phyloP scores from a whole-genome alignment of 2,329 filamentous ascomycete genomes.

The Ceratocystis cacaofunesta region DNA sequence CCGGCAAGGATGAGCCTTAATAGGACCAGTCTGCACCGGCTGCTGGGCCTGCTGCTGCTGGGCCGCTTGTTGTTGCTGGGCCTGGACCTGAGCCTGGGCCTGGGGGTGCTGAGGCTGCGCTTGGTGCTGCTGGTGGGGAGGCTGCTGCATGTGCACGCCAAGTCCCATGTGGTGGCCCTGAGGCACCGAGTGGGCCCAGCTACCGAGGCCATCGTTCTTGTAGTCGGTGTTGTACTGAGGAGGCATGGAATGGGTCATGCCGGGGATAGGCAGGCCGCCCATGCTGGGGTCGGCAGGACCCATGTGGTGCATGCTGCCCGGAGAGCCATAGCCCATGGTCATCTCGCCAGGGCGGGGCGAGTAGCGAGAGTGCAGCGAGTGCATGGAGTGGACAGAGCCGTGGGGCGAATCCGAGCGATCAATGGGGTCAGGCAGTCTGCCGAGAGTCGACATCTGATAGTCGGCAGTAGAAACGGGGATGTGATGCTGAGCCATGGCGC shows the following conservation, averaged over 20 bases:
- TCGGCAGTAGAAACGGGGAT: conserved; percentile 21
- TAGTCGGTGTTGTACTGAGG: conserved; percentile 18
- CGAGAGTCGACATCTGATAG: conserved; percentile 21
- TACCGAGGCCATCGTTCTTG: conserved; percentile 13
- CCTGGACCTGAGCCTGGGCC: conserved; percentile 20
- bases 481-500: conserved; percentile 14
- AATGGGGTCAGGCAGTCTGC: conserved; percentile 25
- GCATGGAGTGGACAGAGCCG: conserved; percentile 44
- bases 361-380: conserved; percentile 40
- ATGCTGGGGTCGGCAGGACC: conserved; percentile 29
- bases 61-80: conserved; percentile 20
- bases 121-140: conserved; percentile 24
- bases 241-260: conserved; percentile 16
- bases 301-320: conserved; percentile 33
- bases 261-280: conserved; percentile 27
- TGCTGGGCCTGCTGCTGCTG: conserved; percentile 22
- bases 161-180: conserved; percentile 18
- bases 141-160: conserved; percentile 23
- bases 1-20: conserved; percentile 72
- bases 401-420: conserved; percentile 44
- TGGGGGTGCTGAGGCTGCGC: no score
- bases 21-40: conserved; percentile 21
- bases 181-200: conserved; percentile 11
- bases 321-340: conserved; percentile 34
- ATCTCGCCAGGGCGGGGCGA: conserved; percentile 26